A percentile compares a stretch with the other conserved stretches of the same genome.
These are phyloP conservation scores for Phytopythium oedochilum DNA, from an alignment of 352 stramenopile genomes.

Conservation along the genomic window DNA sequence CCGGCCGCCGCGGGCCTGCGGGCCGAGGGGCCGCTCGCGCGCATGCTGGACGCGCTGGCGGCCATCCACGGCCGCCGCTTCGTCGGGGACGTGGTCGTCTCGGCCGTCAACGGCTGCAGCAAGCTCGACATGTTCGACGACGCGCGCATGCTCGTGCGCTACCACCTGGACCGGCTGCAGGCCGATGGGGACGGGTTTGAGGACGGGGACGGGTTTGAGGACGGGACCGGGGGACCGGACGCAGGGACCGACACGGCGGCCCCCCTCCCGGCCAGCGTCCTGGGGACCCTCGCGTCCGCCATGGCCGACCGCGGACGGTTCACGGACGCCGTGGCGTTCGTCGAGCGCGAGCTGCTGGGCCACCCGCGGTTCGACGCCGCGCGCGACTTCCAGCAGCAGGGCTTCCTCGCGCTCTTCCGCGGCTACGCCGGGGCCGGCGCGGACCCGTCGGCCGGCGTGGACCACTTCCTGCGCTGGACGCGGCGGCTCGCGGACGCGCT, in stretches of 20 bases:
- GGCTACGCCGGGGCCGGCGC: slow-evolving; percentile 15
- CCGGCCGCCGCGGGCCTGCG: slow-evolving; percentile 4
- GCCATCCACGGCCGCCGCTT: slow-evolving; percentile 33
- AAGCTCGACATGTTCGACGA: slow-evolving; percentile 56
- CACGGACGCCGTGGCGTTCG: slow-evolving; percentile 29
- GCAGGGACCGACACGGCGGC: not conserved
- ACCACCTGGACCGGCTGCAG: slow-evolving; percentile 26
- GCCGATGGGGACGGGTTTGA: slow-evolving; percentile 2
- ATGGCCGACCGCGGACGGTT: slow-evolving; percentile 33
- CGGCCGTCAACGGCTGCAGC: slow-evolving; percentile 61
- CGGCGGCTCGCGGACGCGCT: slow-evolving; percentile 1
- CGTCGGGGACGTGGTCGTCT: slow-evolving; percentile 34
- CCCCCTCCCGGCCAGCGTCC: slow-evolving; percentile 36
- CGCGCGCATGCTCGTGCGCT: slow-evolving; percentile 43
- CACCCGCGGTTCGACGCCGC: slow-evolving; percentile 20
- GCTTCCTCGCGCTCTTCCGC: slow-evolving; percentile 55
- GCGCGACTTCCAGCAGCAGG: slow-evolving; percentile 51
- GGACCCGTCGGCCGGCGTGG: slow-evolving; percentile 6
- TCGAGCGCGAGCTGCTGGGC: slow-evolving; percentile 24
- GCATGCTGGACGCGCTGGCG: slow-evolving; percentile 29
- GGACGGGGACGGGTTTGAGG: not conserved
- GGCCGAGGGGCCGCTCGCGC: slow-evolving; percentile 17
- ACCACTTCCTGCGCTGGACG: slow-evolving; percentile 38
- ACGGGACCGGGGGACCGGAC: too few relatives aligned
- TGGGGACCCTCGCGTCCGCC: slow-evolving; percentile 44